These are phyloP conservation scores for Mycena citricolor DNA, from an alignment of 1,284 basidiomycete genomes.

Conservation along the genomic window DNA sequence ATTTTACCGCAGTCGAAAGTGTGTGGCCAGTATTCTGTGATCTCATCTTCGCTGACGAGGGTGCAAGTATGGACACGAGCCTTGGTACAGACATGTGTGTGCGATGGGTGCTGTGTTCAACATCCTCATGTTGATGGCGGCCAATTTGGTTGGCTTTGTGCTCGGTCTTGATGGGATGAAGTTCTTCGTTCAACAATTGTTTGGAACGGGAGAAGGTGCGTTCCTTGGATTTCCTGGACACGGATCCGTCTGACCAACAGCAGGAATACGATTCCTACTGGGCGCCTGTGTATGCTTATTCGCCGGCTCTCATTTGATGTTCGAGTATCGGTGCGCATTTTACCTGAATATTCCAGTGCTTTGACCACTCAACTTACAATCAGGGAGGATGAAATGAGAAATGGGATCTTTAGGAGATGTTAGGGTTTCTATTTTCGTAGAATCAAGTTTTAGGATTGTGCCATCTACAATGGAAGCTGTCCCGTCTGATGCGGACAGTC, in stretches of 20 bases:
- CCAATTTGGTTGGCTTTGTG: constrained; percentile 95
- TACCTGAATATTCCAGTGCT: constrained; percentile 7
- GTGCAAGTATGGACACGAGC: constrained; percentile 58
- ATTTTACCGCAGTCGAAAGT: constrained; percentile 69
- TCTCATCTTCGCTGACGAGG: constrained; percentile 13
- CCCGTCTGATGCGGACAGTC: too few species aligned
- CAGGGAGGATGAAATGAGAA: constrained; percentile 41
- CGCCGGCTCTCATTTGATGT: constrained; percentile 89
- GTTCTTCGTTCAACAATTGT: constrained; percentile 68
- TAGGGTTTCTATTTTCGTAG: too few species aligned
- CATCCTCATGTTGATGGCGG: constrained; percentile 87
- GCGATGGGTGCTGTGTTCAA: constrained; percentile 87
- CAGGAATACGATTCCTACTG: constrained; percentile 70
- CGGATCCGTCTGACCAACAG: constrained; percentile 1
- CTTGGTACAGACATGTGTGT: constrained; percentile 88
- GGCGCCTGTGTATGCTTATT: constrained; percentile 71
- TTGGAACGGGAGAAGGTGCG: constrained; percentile 66
- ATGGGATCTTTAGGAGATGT: constrained; percentile 24
- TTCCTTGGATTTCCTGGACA: neutral
- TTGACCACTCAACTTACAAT: constrained; percentile 7
- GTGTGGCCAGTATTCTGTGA: constrained; percentile 27
- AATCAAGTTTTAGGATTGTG: too few species aligned
- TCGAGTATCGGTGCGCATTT: constrained; percentile 72
- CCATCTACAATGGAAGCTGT: too few species aligned
- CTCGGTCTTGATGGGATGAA: constrained; percentile 83